Percentiles rank a stretch among this genome's conserved stretches.
These are phyloP conservation scores for Xylariomycetidae sp. DNA, from an alignment of 2,329 filamentous ascomycete genomes.

Conservation along the genomic window DNA sequence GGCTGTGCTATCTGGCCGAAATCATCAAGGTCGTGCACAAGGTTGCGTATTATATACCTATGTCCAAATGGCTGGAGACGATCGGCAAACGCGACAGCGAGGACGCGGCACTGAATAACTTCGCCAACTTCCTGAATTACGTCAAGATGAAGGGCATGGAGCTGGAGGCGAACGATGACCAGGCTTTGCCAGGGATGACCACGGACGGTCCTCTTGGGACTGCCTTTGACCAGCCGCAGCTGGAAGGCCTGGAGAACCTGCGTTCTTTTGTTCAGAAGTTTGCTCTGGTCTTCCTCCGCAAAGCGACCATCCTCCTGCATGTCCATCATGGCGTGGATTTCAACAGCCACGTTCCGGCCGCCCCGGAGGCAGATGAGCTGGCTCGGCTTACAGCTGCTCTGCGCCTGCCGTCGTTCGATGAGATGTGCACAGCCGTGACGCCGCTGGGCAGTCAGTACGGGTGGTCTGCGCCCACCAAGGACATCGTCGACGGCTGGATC, in stretches of 20 bases:
- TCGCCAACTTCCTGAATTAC: constrained; percentile 48
- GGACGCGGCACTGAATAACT: constrained; percentile 45
- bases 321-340: constrained; percentile 87
- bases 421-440: constrained; percentile 62
- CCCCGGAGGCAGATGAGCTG: constrained; percentile 67
- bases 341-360: constrained; percentile 58
- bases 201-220: too few species aligned
- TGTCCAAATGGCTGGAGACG: constrained; percentile 41
- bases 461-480: constrained; percentile 41
- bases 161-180: constrained; percentile 25
- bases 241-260: constrained; percentile 48
- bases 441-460: constrained; percentile 36
- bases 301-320: constrained; percentile 75
- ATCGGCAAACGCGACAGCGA: constrained; percentile 36
- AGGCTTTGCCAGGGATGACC: constrained; percentile 38
- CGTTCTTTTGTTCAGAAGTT: constrained; percentile 69
- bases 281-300: constrained; percentile 83
- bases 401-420: constrained; percentile 69
- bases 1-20: constrained; percentile 85
- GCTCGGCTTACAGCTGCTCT: constrained; percentile 73
- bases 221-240: constrained; percentile 51
- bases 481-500: constrained; percentile 65
- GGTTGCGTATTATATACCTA: constrained; percentile 49
- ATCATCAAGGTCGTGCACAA: constrained; percentile 72
- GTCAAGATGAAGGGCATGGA: constrained; percentile 41